These are phyloP conservation scores for Mycogone perniciosa DNA, from an alignment of 2,329 filamentous ascomycete genomes.

Conservation along the genomic window DNA sequence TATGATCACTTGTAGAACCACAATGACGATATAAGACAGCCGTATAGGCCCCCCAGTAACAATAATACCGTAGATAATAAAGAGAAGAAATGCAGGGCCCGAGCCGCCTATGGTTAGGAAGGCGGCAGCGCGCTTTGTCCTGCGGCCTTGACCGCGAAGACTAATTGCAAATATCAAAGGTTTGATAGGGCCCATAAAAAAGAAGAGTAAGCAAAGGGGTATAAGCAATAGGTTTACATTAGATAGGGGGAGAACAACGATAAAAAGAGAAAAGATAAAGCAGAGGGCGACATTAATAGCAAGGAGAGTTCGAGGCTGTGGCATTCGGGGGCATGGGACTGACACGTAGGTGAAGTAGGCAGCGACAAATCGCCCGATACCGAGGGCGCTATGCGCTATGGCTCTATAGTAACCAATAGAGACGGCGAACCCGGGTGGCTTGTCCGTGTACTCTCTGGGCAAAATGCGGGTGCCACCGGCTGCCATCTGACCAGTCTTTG, in stretches of 20 bases:
- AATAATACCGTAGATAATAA: slow-evolving; percentile 64
- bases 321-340: slow-evolving; percentile 41
- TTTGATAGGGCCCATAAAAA: slow-evolving; percentile 78
- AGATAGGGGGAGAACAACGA: slow-evolving; percentile 37
- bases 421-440: slow-evolving; percentile 41
- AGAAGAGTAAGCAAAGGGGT: slow-evolving; percentile 65
- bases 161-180: slow-evolving; percentile 75
- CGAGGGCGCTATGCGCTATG: slow-evolving; percentile 66
- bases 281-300: slow-evolving; percentile 55
- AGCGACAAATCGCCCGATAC: slow-evolving; percentile 64
- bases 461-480: slow-evolving; percentile 18
- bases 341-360: slow-evolving; percentile 56
- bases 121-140: slow-evolving; percentile 72
- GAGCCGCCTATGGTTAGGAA: slow-evolving; percentile 71
- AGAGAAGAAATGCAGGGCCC: slow-evolving; percentile 68
- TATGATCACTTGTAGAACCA: slow-evolving; percentile 43
- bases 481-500: slow-evolving; percentile 16
- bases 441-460: slow-evolving; percentile 25
- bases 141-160: slow-evolving; percentile 70
- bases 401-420: slow-evolving; percentile 61
- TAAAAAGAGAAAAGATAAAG: slow-evolving; percentile 48
- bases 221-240: slow-evolving; percentile 46
- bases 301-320: slow-evolving; percentile 65
- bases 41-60: slow-evolving; percentile 53
- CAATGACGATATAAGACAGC: slow-evolving; percentile 58